Evolutionary conservation across 2,329 filamentous ascomycete genomes (phyloP), one percentile per base, ranked within the genome.

Genomic region (Pseudocercospora fuligena): DNA sequence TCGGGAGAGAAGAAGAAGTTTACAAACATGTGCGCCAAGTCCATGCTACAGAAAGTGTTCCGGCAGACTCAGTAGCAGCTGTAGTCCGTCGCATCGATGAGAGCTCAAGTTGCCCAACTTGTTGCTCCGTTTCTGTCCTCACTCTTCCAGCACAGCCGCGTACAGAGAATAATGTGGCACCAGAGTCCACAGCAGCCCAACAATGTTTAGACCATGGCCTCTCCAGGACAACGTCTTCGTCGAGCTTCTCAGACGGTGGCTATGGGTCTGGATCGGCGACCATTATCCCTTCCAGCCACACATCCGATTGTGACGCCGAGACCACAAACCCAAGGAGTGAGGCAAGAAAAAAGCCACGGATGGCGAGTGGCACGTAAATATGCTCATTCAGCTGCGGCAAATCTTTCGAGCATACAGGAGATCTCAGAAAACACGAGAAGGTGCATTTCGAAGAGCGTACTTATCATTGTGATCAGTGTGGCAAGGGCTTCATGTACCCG

Each of bases 381-480:
- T 65, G 63, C 40, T 21, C 63, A 12, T 56, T 49, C 3, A 43
- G 25, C 8, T 65, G 63, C 36, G 59, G 60, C 12, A 62, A 59
- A 27, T 49, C 27, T 9, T 65, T 65, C 23, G 63, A 65, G 25
- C 59, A 62, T 12, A 46, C 60, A 65, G 63, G 63, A 56, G 63
- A 65, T 19, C 59, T 65, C 16, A 61, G 57, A 14, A 65, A 65
- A 54, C 63, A 65, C 29, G 63, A 65, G n/a, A 65, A 62, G 14
- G 59, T 65, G 16, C 63, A 65, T 29, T 49, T 21, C 47, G 40
- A 31, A 25, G 63, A 65, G 1, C 63, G 63, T 25, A 49, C 63
- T 16, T 29, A 65, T 16, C 19, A 46, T 11, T 65, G 63, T 25
- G 29, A 19, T 8, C 47, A 36, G 4, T 65, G 63, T 40, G 58